Evolutionary conservation across 108 stramenopile species (phyloP).

Genomic region (Pseudonitzschia pungens): DNA sequence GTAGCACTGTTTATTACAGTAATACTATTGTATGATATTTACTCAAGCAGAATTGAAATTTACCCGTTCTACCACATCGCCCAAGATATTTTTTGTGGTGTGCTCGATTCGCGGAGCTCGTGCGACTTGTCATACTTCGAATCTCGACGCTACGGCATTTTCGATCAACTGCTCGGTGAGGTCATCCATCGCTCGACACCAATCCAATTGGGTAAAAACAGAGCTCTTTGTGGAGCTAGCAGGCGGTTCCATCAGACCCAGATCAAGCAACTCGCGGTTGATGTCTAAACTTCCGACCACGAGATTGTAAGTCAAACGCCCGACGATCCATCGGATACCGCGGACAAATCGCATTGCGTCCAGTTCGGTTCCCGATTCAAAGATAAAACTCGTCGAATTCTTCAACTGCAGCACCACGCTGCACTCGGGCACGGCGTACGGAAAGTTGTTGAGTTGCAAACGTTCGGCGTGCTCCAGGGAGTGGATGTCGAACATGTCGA

Average conservation of each 20-base stretch:
- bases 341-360: slow-evolving; percentile 45
- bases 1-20: no score
- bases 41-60: no score
- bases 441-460: slow-evolving; percentile 40
- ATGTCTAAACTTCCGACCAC: slow-evolving; percentile 49
- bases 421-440: slow-evolving; percentile 42
- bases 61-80: no score
- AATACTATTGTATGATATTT: no score
- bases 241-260: not conserved
- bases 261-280: slow-evolving; percentile 44
- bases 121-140: no score
- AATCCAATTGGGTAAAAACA: not conserved
- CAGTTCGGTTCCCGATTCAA: slow-evolving; percentile 40
- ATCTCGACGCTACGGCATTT: slow-evolving; percentile 9
- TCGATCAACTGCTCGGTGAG: slow-evolving; percentile 44
- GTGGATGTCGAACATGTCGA: slow-evolving; percentile 56
- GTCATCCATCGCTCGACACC: slow-evolving; percentile 40
- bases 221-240: not conserved
- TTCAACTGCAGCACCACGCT: slow-evolving; percentile 35
- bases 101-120: no score
- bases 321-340: slow-evolving; percentile 53
- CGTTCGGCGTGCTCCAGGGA: slow-evolving; percentile 38
- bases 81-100: no score
- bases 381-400: slow-evolving; percentile 28
- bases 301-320: slow-evolving; percentile 52